A percentile compares a stretch with the other conserved stretches of the same genome.
These are phyloP conservation scores for Fraxinus albicans DNA, from an alignment of 305 asterid species.

Conservation along the genomic window DNA sequence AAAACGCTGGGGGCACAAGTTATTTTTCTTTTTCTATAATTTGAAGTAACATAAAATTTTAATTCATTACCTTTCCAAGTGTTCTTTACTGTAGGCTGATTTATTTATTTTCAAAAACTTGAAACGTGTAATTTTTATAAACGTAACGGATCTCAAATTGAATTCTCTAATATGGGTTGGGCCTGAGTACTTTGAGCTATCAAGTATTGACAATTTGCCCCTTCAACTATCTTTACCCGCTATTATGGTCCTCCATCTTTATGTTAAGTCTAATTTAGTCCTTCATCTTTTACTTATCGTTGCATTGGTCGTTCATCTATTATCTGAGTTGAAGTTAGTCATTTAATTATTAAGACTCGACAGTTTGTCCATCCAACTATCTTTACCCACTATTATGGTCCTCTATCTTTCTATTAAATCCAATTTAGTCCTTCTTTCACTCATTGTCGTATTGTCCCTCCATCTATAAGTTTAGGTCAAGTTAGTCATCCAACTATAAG, in stretches of 20 bases:
- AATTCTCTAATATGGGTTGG: too few relatives aligned
- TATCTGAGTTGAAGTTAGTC: not conserved
- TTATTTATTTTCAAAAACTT: too few relatives aligned
- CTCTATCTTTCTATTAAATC: not conserved
- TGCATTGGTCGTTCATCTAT: not conserved
- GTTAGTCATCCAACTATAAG: not conserved
- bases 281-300: not conserved
- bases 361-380: not conserved
- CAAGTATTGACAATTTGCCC: not conserved
- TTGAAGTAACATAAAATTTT: too few relatives aligned
- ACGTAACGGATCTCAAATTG: too few relatives aligned
- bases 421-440: not conserved
- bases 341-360: not conserved
- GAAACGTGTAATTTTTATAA: too few relatives aligned
- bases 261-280: not conserved
- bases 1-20: too few relatives aligned
- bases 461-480: not conserved
- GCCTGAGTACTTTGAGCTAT: too few relatives aligned
- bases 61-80: too few relatives aligned
- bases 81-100: too few relatives aligned
- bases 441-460: not conserved
- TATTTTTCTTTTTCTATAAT: too few relatives aligned
- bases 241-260: not conserved
- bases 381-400: not conserved
- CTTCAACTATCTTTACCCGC: not conserved